phyloP scores from a whole-genome alignment of 2,329 filamentous ascomycete species.

The Colletotrichum spinosum region DNA sequence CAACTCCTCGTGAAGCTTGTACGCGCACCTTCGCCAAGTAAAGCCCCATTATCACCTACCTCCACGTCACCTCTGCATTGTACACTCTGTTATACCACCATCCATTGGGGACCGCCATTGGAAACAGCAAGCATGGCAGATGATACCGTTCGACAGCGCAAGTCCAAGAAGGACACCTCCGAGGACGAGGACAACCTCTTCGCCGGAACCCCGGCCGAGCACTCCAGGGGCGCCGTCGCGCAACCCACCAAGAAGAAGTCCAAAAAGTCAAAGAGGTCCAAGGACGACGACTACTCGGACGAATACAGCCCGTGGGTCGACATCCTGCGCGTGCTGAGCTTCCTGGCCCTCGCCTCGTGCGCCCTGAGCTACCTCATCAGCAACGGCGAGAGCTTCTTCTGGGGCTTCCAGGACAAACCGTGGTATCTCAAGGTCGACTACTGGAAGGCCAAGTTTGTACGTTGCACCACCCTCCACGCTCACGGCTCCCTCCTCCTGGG shows the following conservation, averaged over 20 bases:
- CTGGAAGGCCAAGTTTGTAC: constrained; percentile 72
- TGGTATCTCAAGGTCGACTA: constrained; percentile 69
- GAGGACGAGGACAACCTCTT: constrained; percentile 47
- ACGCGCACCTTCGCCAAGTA: constrained; percentile 11
- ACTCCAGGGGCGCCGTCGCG: constrained; percentile 18
- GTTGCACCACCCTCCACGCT: constrained; percentile 41
- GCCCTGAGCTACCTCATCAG: constrained; percentile 83
- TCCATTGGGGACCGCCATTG: background rate
- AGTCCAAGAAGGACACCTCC: constrained; percentile 44
- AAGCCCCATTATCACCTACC: constrained; percentile 4
- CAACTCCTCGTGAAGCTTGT: constrained; percentile 11
- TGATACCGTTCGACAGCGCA: constrained; percentile 56
- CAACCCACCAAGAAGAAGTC: constrained; percentile 39
- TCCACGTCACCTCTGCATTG: background rate
- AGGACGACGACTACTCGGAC: constrained; percentile 71
- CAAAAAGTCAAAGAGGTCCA: constrained; percentile 42
- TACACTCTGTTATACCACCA: background rate
- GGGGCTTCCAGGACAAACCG: constrained; percentile 72
- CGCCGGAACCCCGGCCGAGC: constrained; percentile 40
- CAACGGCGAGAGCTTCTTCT: constrained; percentile 75
- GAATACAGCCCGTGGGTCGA: constrained; percentile 68
- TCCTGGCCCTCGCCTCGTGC: constrained; percentile 73
- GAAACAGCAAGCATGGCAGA: constrained; percentile 48
- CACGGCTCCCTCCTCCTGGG: background rate
- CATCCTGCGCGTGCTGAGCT: constrained; percentile 75